phyloP scores from a whole-genome alignment of 1,284 basidiomycete genomes.

The Lentinula novae-zelandiae region DNA sequence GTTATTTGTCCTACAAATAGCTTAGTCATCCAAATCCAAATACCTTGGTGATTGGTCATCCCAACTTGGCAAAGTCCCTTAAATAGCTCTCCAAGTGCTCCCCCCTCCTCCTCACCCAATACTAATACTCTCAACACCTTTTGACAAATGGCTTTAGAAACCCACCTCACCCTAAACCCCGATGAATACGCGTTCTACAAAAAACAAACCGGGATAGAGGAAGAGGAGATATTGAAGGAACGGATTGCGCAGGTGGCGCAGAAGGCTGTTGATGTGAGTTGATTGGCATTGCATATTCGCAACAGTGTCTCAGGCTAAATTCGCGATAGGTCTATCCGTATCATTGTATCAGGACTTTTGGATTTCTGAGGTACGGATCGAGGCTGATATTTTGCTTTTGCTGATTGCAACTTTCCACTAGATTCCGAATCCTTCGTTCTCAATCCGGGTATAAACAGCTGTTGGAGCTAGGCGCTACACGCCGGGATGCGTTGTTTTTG shows the following conservation, averaged over 20 bases:
- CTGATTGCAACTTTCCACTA: conserved; percentile 16
- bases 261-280: conserved; percentile 38
- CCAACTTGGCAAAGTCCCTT: too few relatives aligned
- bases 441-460: conserved; percentile 38
- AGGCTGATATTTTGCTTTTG: too few relatives aligned
- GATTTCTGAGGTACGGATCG: conserved; percentile 18
- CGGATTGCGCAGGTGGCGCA: conserved; percentile 43
- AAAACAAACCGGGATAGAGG: conserved; percentile 34
- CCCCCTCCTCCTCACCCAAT: too few relatives aligned
- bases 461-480: conserved; percentile 34
- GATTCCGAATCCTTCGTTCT: conserved; percentile 39
- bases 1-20: too few relatives aligned
- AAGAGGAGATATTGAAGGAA: conserved; percentile 35
- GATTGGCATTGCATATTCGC: too few relatives aligned
- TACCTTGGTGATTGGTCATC: too few relatives aligned
- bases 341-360: conserved; percentile 15
- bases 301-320: too few relatives aligned
- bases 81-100: too few relatives aligned
- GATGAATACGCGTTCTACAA: conserved; percentile 36
- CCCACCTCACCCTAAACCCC: background rate
- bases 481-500: conserved; percentile 43
- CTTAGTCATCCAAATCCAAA: background rate
- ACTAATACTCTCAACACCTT: too few relatives aligned
- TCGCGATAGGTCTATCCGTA: conserved; percentile 16
- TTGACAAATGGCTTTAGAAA: too few relatives aligned